These are phyloP conservation scores for Jatropha curcas DNA, from an alignment of 345 rosid genomes.

Conservation along the genomic window DNA sequence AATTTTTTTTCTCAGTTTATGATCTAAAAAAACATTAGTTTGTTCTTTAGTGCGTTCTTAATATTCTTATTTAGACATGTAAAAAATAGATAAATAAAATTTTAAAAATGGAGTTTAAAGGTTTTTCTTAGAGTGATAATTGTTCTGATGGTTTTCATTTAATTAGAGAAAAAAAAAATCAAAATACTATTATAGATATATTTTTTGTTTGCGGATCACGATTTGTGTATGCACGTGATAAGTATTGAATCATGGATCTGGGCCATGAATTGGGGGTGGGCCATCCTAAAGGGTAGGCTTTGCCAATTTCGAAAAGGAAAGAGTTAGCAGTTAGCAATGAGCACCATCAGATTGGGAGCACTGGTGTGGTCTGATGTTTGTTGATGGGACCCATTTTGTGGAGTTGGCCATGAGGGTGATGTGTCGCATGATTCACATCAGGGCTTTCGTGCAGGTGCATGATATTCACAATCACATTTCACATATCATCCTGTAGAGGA, in stretches of 20 bases:
- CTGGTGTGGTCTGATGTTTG: not conserved
- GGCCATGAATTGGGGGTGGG: slow-evolving; percentile 45
- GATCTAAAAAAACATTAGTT: slow-evolving; percentile 15
- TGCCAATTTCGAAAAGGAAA: slow-evolving; percentile 33
- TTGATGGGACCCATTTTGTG: slow-evolving; percentile 31
- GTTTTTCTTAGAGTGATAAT: not conserved
- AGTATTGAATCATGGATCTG: slow-evolving; percentile 40
- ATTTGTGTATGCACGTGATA: slow-evolving; percentile 49
- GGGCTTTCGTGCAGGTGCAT: not conserved
- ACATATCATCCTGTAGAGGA: not conserved
- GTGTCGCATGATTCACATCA: slow-evolving; percentile 28
- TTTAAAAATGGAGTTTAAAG: not conserved
- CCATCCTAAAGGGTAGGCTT: slow-evolving; percentile 4
- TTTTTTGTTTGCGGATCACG: slow-evolving; percentile 29
- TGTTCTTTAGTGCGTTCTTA: slow-evolving; percentile 6
- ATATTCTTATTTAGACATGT: too few relatives aligned
- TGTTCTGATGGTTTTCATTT: not conserved
- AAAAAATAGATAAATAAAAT: too few relatives aligned
- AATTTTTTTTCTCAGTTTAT: slow-evolving; percentile 8
- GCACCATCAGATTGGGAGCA: slow-evolving; percentile 29
- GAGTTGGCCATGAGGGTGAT: slow-evolving; percentile 27
- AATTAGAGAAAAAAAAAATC: not conserved
- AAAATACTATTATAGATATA: not conserved
- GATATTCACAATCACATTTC: not conserved
- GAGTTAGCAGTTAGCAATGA: slow-evolving; percentile 23